A percentile compares a stretch with the other conserved stretches of the same genome.
Conservation (phyloP, 352 stramenopile genomes). For the Blastocystis sp. region DNA sequence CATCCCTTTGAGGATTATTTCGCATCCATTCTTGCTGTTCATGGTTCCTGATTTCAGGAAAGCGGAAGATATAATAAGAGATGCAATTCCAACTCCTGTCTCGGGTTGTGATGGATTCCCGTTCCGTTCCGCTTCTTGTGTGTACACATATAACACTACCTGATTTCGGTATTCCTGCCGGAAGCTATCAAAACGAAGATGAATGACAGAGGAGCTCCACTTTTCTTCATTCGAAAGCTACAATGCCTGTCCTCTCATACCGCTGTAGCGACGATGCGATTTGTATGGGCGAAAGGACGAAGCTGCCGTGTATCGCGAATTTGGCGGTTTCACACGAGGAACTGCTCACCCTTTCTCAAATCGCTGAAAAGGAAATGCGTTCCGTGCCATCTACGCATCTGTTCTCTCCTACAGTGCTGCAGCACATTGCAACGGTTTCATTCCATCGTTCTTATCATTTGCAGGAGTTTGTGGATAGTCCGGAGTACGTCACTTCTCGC, state of each 20-base stretch:
- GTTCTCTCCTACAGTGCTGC: conserved; percentile 37
- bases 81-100: not conserved
- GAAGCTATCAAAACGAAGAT: conserved; percentile 67
- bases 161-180: not conserved
- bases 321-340: not conserved
- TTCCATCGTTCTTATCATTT: not conserved
- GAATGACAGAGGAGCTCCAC: not conserved
- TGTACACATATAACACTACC: no score
- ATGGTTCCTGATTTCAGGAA: not conserved
- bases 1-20: not conserved
- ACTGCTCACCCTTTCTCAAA: not conserved
- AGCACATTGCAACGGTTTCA: conserved; percentile 20
- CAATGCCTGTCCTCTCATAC: not conserved
- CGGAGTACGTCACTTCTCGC: conserved; percentile 28
- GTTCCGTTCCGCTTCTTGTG: no score
- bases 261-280: conserved; percentile 4
- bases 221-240: not conserved
- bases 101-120: no score
- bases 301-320: not conserved
- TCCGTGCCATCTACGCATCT: not conserved
- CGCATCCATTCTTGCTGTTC: not conserved
- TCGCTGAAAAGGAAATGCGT: not conserved
- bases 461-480: conserved; percentile 48
- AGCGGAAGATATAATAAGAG: not conserved
- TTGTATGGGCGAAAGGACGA: not conserved